Base-by-base conservation (phyloP, 257 asterid genomes). In the Lycium barbarum region DNA sequence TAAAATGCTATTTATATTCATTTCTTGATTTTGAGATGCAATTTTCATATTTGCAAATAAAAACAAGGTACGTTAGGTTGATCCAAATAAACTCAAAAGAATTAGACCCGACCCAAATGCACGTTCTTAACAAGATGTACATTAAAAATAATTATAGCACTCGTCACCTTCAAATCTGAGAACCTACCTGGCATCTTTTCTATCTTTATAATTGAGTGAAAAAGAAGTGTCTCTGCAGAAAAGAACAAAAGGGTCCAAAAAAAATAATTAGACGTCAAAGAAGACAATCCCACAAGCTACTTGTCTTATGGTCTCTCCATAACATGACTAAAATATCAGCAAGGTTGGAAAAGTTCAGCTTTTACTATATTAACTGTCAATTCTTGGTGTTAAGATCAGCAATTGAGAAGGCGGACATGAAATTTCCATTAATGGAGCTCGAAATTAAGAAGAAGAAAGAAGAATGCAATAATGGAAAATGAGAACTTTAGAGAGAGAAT, bases 251-350 rank as follows among this genome's bases (percentile, higher is more conserved):
- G 88, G 93, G 89, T 88, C 92, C 95, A 88, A 86, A 81, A 81
- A 80, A 84, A 81, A 86, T 68, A 88, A 66, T 82, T 85, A 58
- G 84, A 84, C 83, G 85, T 87, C 91, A 89, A 84, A 78, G 86
- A 91, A 90, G 96, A 93, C 94, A 94, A 90, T 57, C 87, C 85
- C 95, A 90, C 90, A 89, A 92, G 93, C 90, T 70, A 80, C 65
- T 59, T 91, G 93, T 92, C 90, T 88, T 85, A 70, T 90, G 94
- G 98, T 92, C 94, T 90, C 87, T 83, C 86, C 84, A 87, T 87
- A 86, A 67, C 81, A 87, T 20, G 85, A 83, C 84, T 84, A 85
- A 10, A 89, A 87, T 83, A 83, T 45, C 85, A 84, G 83, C 86
- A 82, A 55, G 3, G 1, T 55, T 55, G n/a, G n/a, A n/a, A 62